Evolutionary conservation across 2,329 filamentous ascomycete genomes (phyloP).

Genomic region (Cytospora paraplurivora): DNA sequence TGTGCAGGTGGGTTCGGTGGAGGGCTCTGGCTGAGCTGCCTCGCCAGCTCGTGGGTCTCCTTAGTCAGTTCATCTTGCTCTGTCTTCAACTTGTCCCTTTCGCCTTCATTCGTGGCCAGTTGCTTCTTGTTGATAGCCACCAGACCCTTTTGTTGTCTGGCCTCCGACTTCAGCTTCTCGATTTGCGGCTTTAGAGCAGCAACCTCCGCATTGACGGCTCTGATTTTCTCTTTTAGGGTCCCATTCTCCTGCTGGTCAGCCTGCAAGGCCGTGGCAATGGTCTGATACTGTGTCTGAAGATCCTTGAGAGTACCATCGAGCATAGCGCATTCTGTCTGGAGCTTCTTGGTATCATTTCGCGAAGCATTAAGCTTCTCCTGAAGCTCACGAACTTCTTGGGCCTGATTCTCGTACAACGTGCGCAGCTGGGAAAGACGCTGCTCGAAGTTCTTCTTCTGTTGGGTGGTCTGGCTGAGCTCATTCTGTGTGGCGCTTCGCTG

Average conservation of each 20-base stretch:
- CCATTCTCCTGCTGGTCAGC: conserved; percentile 88
- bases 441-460: conserved; percentile 93
- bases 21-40: conserved; percentile 55
- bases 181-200: conserved; percentile 83
- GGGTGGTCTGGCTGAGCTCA: conserved; percentile 76
- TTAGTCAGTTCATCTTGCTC: conserved; percentile 73
- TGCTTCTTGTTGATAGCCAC: conserved; percentile 99
- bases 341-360: conserved; percentile 77
- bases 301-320: conserved; percentile 82
- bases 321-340: conserved; percentile 81
- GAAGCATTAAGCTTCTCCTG: conserved; percentile 80
- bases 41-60: conserved; percentile 60
- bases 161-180: conserved; percentile 90
- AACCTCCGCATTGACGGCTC: conserved; percentile 79
- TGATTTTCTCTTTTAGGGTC: conserved; percentile 83
- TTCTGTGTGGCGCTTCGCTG: conserved; percentile 80
- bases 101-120: conserved; percentile 81
- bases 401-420: conserved; percentile 89
- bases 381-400: conserved; percentile 78
- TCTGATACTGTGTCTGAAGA: conserved; percentile 78
- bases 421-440: conserved; percentile 83
- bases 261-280: conserved; percentile 73
- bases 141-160: conserved; percentile 91
- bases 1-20: conserved; percentile 46
- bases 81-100: conserved; percentile 81